Percentiles rank a stretch among this genome's conserved stretches.
phyloP scores from a whole-genome alignment of 2,329 filamentous ascomycete genomes.

The Colletotrichum sp. region DNA sequence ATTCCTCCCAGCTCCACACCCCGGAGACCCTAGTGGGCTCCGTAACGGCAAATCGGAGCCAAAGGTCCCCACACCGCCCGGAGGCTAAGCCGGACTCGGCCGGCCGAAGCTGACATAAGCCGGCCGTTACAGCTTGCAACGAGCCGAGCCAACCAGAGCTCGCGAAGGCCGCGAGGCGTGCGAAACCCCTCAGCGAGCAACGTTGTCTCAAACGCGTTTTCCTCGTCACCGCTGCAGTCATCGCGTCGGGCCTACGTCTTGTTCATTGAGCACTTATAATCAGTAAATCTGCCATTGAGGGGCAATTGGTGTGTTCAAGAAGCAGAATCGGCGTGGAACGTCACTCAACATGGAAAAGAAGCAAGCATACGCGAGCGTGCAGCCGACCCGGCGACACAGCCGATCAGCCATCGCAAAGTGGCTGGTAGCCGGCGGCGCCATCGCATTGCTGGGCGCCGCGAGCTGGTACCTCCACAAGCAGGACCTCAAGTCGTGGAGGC shows the following conservation, averaged over 20 bases:
- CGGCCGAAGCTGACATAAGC: not conserved
- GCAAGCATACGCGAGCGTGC: not conserved
- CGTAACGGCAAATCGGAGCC: not conserved
- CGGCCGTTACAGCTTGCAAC: not conserved
- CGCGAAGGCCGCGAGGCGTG: not conserved
- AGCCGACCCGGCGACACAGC: not conserved
- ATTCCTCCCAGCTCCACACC: not conserved
- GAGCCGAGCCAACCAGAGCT: not conserved
- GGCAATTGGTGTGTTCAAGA: not conserved
- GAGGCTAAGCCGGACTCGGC: not conserved
- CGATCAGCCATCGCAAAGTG: not conserved
- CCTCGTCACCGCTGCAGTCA: not conserved
- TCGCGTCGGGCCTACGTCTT: not conserved
- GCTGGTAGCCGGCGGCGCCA: not conserved
- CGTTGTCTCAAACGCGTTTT: not conserved
- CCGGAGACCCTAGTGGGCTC: not conserved
- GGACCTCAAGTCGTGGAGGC: not conserved
- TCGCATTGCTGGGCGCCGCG: not conserved
- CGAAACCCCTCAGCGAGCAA: not conserved
- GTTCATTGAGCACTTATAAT: not conserved
- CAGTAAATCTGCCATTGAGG: not conserved
- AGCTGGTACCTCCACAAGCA: not conserved
- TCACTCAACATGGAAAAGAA: not conserved
- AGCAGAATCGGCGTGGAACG: too few species aligned
- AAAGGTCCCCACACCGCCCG: fast-evolving